phyloP scores from a whole-genome alignment of 2,329 filamentous ascomycete species.

The Cladophialophora exuberans region DNA sequence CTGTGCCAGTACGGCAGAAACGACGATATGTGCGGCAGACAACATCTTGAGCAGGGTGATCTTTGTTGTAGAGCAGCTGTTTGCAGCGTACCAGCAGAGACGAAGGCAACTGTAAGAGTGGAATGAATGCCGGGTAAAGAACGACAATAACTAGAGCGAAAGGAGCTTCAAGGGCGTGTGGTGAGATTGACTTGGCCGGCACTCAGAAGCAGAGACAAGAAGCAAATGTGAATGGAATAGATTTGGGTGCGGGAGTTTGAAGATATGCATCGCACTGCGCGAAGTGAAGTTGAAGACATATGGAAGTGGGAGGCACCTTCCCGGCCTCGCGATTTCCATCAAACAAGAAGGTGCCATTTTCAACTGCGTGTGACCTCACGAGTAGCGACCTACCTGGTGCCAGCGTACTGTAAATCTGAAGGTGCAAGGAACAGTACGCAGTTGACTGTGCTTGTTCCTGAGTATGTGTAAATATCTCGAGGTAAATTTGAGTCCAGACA shows the following conservation, averaged over 20 bases:
- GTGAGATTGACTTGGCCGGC: neutral
- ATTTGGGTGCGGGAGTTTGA: neutral
- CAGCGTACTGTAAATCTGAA: no score
- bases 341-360: no score
- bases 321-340: neutral
- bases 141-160: neutral
- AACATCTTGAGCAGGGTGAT: neutral
- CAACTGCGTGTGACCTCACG: no score
- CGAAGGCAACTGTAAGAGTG: neutral
- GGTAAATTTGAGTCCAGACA: no score
- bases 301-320: slow-evolving; percentile 2
- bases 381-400: no score
- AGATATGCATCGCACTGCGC: no score
- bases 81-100: neutral
- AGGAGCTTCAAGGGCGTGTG: neutral
- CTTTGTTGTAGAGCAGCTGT: no score
- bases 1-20: neutral
- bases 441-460: no score
- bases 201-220: neutral
- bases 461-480: no score
- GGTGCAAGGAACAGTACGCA: no score
- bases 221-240: neutral
- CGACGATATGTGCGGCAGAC: neutral
- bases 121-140: neutral
- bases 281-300: neutral